These are phyloP conservation scores for Melanogaster broomeanus DNA, from an alignment of 768 basidiomycete genomes.

Conservation along the genomic window DNA sequence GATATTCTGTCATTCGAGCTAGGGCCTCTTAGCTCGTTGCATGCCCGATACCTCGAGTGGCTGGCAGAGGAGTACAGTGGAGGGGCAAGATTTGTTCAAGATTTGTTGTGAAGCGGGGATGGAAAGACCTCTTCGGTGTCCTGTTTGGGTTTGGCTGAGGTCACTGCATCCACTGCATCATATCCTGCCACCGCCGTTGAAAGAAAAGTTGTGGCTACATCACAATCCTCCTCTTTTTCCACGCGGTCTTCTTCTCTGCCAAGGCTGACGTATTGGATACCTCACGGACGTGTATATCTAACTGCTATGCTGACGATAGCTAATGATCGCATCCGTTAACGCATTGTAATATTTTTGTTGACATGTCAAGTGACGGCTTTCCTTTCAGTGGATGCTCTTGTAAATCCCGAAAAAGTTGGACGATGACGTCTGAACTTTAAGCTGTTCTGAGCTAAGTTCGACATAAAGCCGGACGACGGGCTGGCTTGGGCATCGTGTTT, in stretches of 20 bases:
- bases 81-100: slow-evolving; percentile 35
- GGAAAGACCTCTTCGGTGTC: slow-evolving; percentile 47
- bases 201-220: no score
- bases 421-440: no score
- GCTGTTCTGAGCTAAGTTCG: no score
- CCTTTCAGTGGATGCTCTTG: no score
- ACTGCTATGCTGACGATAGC: background rate
- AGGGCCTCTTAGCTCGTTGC: slow-evolving; percentile 68
- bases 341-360: background rate
- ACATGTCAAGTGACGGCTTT: no score
- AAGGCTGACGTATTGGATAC: background rate
- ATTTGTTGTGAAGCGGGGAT: slow-evolving; percentile 44
- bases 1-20: slow-evolving; percentile 72
- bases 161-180: no score
- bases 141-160: slow-evolving; percentile 44
- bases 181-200: no score
- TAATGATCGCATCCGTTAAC: no score
- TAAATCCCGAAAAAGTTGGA: no score
- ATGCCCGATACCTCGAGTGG: slow-evolving; percentile 80
- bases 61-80: slow-evolving; percentile 65
- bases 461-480: no score
- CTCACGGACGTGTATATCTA: background rate
- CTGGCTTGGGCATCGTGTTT: no score
- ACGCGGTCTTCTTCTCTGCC: background rate
- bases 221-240: no score